These are phyloP conservation scores for Globisporangium paroecandrum DNA, from an alignment of 352 stramenopile species.

Conservation along the genomic window DNA sequence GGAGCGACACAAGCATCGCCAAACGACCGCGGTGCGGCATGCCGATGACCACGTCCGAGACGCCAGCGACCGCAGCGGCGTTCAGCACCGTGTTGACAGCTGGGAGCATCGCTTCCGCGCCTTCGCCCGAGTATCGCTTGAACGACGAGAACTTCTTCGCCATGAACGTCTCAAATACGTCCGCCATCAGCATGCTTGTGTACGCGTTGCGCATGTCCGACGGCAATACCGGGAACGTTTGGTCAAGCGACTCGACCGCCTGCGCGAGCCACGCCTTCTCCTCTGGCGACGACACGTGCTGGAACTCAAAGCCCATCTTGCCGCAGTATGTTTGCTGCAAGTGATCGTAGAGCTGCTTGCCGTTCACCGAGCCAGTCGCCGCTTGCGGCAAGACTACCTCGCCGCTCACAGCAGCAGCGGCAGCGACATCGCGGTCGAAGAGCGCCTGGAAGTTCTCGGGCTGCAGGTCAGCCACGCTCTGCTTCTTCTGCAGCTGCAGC, in stretches of 20 bases:
- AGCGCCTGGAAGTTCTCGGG: conserved; percentile 51
- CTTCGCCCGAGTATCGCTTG: conserved; percentile 87
- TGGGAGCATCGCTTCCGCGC: conserved; percentile 77
- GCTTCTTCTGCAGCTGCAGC: conserved; percentile 37
- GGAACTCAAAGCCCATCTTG: conserved; percentile 81
- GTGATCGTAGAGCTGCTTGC: conserved; percentile 56
- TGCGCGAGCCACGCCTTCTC: conserved; percentile 73
- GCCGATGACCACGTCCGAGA: conserved; percentile 81
- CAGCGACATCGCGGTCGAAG: conserved; percentile 23
- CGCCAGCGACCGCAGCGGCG: conserved; percentile 34
- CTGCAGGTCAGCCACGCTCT: conserved; percentile 33
- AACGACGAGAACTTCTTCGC: conserved; percentile 83
- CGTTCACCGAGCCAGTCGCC: conserved; percentile 17
- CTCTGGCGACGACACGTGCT: conserved; percentile 52
- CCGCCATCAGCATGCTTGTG: conserved; percentile 71
- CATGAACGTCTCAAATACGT: conserved; percentile 86
- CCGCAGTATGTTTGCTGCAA: conserved; percentile 66
- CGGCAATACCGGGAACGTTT: conserved; percentile 48
- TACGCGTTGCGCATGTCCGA: conserved; percentile 76
- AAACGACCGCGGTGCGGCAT: conserved; percentile 85
- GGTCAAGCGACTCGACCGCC: conserved; percentile 42
- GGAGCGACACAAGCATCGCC: conserved; percentile 63
- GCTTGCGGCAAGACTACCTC: conserved; percentile 23
- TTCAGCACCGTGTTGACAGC: conserved; percentile 71
- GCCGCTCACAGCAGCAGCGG: conserved; percentile 11